Evolutionary conservation across 305 asterid genomes (phyloP), one percentile per base, ranked within the genome.

Genomic region (Fraxinus platypoda): DNA sequence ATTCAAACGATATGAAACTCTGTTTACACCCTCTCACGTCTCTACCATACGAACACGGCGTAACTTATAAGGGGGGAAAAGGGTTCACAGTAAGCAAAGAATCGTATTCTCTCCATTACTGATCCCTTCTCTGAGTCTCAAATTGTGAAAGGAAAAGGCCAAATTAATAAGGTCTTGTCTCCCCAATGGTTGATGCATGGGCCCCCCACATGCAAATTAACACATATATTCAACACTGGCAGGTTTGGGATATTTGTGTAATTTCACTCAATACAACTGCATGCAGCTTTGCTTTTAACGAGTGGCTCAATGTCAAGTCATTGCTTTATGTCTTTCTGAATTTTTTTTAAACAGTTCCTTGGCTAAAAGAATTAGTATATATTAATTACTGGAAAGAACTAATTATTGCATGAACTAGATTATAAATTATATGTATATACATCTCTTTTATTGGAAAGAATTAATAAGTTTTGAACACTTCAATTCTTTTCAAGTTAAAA

Each of bases 261-360:
- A 66, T 66, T 66, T 66, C 73, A 66, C 35, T 8, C 35, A 66
- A 26, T 66, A 26, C 35, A 6, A 66, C 70, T 59, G 70, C 71
- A 62, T 21, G 19, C 74, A 66, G 74, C 74, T 66, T 66, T 26
- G 35, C 35, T 26, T 66, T 66, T 66, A 25, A 28, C 74, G 74
- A 66, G 74, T 66, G 74, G 74, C 74, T 66, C 74, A 66, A 66
- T 26, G 74, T 66, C 74, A 9, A 66, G 74, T 66, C 74, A 66
- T 66, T 11, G 74, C 74, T 66, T 66, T 66, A 66, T 26, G 74
- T 66, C 74, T 66, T 26, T 66, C 68, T 66, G 72, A 23, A 8
- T 57, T 0, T 26, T 66, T 23, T 66, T 9, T 3, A 3, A 66
- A 66, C 35, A 25, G 35, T 3, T 66, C 74, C 23, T 66, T 66